Evolutionary conservation across 1,139 yeast genomes (phyloP), one percentile per base, ranked within the genome.

Genomic region (Blastobotrys persicus): DNA sequence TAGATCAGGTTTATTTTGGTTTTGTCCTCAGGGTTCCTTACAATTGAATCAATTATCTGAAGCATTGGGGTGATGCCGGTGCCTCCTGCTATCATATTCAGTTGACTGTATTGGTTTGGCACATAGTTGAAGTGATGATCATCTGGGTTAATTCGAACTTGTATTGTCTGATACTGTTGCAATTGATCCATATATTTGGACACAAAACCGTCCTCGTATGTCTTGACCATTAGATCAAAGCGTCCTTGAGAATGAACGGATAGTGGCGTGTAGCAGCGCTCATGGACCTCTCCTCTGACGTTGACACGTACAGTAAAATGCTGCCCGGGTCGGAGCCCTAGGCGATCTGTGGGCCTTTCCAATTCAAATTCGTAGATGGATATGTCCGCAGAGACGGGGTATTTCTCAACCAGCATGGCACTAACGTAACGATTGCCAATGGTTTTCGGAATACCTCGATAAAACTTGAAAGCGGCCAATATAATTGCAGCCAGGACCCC

Each of bases 61-160:
- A 83, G 85, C 81, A 89, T 86, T 59, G 96, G 96, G 33, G 96
- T 83, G 60, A 89, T 85, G 58, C 95, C 96, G 42, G 95, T 84
- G 62, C 98, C 98, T 58, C 95, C 96, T 40, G 96, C 96, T 60
- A 91, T 81, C 88, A 91, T 88, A 50, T 85, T 85, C 59, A 87
- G 78, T 49, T 79, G 75, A 53, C 77, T 74, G 57, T 78, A 82
- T 80, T 84, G 83, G 70, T 88, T 88, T 59, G 95, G 88, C 50
- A 80, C 74, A 71, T 89, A 88, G 53, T 80, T 78, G 75, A 87
- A 88, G 61, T 82, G 80, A 3, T 98, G 34, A 31, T 31, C 98
- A 70, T 86, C 87, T 59, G 98, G 98, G 19, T 98, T 13, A 11
- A 31, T 98, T 62, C 88, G 80, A 42, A 86, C 84, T 52, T 77